phyloP scores from a whole-genome alignment of 345 rosid species.

The Euphorbia peplus region DNA sequence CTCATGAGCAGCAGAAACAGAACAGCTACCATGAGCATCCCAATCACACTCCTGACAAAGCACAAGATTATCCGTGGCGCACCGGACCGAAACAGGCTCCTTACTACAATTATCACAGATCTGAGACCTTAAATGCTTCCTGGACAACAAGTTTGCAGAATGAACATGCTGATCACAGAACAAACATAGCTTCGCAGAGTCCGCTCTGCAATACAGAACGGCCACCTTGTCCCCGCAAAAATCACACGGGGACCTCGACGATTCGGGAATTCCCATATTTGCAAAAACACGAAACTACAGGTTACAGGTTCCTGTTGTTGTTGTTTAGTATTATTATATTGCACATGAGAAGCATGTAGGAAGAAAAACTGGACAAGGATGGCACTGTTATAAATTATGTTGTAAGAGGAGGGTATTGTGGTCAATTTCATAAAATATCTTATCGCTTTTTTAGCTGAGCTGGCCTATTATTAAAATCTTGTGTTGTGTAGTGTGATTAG shows the following conservation, averaged over 20 bases:
- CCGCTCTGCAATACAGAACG: constrained; percentile 80
- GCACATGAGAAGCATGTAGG: not conserved
- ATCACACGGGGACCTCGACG: constrained; percentile 52
- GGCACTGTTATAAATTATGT: not conserved
- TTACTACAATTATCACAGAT: constrained; percentile 73
- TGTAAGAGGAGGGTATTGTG: not conserved
- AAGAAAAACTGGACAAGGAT: not conserved
- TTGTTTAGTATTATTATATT: not conserved
- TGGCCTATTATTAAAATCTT: constrained; percentile 11
- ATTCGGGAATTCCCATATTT: constrained; percentile 38
- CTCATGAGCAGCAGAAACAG: constrained; percentile 61
- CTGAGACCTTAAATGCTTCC: constrained; percentile 84
- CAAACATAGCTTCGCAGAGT: constrained; percentile 81
- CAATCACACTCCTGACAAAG: constrained; percentile 70
- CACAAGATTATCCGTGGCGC: constrained; percentile 54
- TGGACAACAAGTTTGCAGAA: constrained; percentile 74
- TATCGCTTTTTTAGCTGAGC: constrained; percentile 23
- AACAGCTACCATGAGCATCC: constrained; percentile 69
- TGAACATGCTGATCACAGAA: constrained; percentile 90
- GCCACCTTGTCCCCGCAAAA: constrained; percentile 69
- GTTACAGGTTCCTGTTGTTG: no score
- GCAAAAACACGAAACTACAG: no score
- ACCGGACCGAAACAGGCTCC: constrained; percentile 64
- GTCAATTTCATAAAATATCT: constrained; percentile 17
- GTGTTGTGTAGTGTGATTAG: not conserved